These are phyloP conservation scores for Zygnema cylindricum DNA, from an alignment of 139 green algal species.

Conservation along the genomic window DNA sequence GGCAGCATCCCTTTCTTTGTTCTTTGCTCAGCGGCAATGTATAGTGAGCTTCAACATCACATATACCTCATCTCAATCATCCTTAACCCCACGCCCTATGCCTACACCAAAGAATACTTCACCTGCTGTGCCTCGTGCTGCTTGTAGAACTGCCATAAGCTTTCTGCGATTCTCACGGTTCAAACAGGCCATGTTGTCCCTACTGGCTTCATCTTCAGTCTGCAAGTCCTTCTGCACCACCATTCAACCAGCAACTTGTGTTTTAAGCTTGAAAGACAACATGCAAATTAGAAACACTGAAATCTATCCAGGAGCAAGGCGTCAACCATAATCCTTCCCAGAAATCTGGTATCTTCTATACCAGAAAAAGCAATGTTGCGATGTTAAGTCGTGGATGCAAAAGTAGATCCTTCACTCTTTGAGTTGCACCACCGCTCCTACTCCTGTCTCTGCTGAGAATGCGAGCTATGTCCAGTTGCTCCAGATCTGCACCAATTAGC, in stretches of 20 bases:
- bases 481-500: slow-evolving; percentile 24
- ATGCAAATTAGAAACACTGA: neutral
- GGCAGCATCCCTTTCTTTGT: no score
- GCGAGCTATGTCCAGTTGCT: slow-evolving; percentile 24
- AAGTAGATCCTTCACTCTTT: slow-evolving; percentile 29
- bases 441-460: slow-evolving; percentile 26
- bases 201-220: neutral
- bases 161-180: slow-evolving; percentile 13
- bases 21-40: no score
- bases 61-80: no score
- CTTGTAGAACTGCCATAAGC: slow-evolving; percentile 19
- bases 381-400: slow-evolving; percentile 48
- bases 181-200: neutral
- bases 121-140: slow-evolving; percentile 4
- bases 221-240: slow-evolving; percentile 9
- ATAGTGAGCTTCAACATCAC: no score
- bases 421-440: neutral
- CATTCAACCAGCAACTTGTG: neutral
- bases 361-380: slow-evolving; percentile 28
- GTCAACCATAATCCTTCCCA: no score
- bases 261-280: neutral
- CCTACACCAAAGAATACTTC: no score
- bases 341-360: neutral
- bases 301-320: neutral
- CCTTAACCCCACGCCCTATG: no score